Conservation (phyloP, 2,329 filamentous ascomycete genomes). For the Trichothecium roseum region DNA sequence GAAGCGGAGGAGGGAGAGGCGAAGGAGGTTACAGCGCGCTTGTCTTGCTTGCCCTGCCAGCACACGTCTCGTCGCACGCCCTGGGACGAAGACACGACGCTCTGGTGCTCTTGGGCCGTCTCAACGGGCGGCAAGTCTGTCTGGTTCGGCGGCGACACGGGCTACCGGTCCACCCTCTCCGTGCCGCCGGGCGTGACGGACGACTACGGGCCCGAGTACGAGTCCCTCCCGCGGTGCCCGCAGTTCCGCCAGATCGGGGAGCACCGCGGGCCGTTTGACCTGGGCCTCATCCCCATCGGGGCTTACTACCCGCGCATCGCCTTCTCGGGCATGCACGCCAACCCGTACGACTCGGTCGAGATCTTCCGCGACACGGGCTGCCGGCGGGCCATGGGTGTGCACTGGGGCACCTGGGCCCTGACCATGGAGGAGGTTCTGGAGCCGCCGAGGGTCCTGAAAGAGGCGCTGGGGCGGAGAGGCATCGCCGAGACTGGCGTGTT, state of each 20-base stretch:
- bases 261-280: constrained; percentile 67
- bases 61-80: constrained; percentile 57
- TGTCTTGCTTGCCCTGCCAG: constrained; percentile 70
- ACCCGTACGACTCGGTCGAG: constrained; percentile 71
- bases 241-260: constrained; percentile 71
- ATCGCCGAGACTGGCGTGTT: constrained; percentile 59
- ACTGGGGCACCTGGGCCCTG: constrained; percentile 77
- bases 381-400: constrained; percentile 66
- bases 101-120: constrained; percentile 83
- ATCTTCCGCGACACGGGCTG: constrained; percentile 75
- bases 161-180: constrained; percentile 51
- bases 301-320: constrained; percentile 63
- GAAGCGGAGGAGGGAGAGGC: too few species aligned
- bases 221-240: constrained; percentile 57
- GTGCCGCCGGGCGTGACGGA: constrained; percentile 51
- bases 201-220: constrained; percentile 47
- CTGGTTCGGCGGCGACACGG: constrained; percentile 76
- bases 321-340: constrained; percentile 68
- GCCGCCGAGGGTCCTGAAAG: constrained; percentile 57
- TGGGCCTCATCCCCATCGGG: constrained; percentile 79
- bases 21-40: constrained; percentile 49
- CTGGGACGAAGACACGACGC: constrained; percentile 57
- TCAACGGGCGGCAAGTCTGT: constrained; percentile 58
- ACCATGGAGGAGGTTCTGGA: constrained; percentile 72
- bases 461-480: constrained; percentile 55